phyloP scores from a whole-genome alignment of 129 eudicot genomes.

The Erigeron canadensis region DNA sequence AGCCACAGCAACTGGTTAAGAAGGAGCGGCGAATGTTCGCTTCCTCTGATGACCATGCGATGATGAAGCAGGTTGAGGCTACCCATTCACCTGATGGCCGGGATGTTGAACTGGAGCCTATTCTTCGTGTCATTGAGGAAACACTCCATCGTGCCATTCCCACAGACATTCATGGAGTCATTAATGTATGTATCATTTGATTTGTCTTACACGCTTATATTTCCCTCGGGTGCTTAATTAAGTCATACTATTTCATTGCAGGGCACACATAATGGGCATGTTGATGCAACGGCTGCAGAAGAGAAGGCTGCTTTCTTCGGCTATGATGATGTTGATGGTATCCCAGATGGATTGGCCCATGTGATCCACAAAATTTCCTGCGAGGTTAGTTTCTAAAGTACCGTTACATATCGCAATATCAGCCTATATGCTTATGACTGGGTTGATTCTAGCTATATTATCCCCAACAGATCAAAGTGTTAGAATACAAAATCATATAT shows the following conservation, averaged over 20 bases:
- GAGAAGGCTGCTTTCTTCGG: constrained; percentile 41
- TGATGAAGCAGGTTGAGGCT: constrained; percentile 67
- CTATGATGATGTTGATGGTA: constrained; percentile 51
- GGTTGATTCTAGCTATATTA: neutral
- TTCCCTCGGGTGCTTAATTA: neutral
- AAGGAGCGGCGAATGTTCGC: constrained; percentile 56
- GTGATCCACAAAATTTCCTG: constrained; percentile 64
- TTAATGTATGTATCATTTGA: constrained; percentile 39
- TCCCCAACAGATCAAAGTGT: neutral
- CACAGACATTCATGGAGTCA: constrained; percentile 35
- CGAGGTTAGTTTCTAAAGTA: constrained; percentile 49
- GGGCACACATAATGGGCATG: constrained; percentile 44
- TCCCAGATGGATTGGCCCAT: constrained; percentile 61
- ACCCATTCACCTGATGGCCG: constrained; percentile 80
- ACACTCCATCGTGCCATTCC: constrained; percentile 56
- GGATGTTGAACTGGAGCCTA: constrained; percentile 53
- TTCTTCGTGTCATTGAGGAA: constrained; percentile 57
- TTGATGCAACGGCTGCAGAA: constrained; percentile 31
- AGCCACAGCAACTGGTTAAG: constrained; percentile 38
- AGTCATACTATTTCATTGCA: constrained; percentile 14
- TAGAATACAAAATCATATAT: too few relatives aligned
- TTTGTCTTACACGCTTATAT: neutral
- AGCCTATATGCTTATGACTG: neutral
- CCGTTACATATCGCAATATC: neutral
- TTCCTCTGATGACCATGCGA: constrained; percentile 72